Evolutionary conservation across 768 basidiomycete species (phyloP).

Genomic region (Leucosporidium scottii): DNA sequence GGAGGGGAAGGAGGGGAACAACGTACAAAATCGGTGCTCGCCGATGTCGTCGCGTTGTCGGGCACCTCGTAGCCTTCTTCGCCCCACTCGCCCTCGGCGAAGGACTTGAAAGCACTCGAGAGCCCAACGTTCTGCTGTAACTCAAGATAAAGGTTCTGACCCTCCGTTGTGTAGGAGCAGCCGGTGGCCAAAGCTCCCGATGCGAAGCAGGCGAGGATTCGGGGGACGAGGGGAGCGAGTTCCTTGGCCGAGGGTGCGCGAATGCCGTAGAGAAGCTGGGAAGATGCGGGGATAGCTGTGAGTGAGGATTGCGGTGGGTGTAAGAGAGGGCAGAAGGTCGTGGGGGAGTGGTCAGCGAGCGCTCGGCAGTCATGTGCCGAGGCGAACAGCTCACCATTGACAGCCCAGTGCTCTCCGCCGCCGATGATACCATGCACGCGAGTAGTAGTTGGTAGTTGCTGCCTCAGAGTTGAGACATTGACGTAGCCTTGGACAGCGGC

Average conservation of each 20-base stretch:
- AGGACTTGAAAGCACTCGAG: not conserved
- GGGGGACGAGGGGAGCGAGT: not conserved
- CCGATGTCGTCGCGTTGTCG: not conserved
- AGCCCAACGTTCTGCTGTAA: not conserved
- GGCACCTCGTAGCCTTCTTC: not conserved
- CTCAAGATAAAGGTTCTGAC: not conserved
- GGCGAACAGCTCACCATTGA: not conserved
- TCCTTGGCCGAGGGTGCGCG: not conserved
- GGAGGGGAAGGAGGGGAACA: no score
- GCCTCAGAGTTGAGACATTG: conserved; percentile 67
- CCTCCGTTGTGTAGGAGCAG: not conserved
- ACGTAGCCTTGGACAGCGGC: conserved; percentile 81
- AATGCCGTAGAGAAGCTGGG: not conserved
- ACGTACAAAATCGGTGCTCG: not conserved
- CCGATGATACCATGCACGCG: conserved; percentile 68
- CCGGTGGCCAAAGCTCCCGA: conserved; percentile 3
- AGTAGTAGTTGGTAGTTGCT: conserved; percentile 75
- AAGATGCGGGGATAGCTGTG: not conserved
- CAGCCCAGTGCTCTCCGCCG: not conserved
- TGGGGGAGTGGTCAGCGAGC: not conserved
- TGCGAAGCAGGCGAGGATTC: not conserved
- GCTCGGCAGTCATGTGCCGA: not conserved
- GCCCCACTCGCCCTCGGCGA: not conserved
- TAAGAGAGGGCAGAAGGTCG: no score
- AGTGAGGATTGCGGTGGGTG: not conserved